These are phyloP conservation scores for Metschnikowia gelsemii DNA, from an alignment of 805 yeast genomes.

Conservation along the genomic window DNA sequence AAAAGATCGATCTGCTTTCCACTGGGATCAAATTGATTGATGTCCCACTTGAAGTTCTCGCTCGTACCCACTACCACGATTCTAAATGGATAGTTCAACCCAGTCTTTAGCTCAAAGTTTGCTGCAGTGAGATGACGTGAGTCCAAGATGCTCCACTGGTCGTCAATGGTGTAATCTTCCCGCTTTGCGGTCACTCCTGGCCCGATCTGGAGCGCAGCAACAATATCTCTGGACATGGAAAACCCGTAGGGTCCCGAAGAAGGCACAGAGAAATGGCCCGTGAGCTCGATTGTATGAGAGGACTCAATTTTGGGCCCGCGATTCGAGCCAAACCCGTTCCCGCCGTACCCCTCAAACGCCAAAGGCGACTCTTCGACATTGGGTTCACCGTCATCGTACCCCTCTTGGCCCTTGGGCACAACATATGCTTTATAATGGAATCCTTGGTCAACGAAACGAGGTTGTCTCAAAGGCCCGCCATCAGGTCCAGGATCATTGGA, in stretches of 20 bases:
- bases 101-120: background rate
- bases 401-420: no score
- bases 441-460: no score
- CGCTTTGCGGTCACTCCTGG: background rate
- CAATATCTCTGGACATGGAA: background rate
- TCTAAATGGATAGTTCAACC: constrained; percentile 3
- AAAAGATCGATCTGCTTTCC: constrained; percentile 5
- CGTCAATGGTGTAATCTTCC: background rate
- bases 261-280: background rate
- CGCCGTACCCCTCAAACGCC: background rate
- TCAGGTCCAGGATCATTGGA: no score
- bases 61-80: constrained; percentile 5
- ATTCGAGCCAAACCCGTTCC: background rate
- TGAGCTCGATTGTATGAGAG: background rate
- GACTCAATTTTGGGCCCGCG: no score
- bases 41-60: constrained; percentile 1
- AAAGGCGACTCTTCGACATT: background rate
- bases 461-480: no score
- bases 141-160: constrained; percentile 3
- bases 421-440: no score
- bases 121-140: background rate
- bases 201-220: constrained; percentile 5
- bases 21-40: background rate
- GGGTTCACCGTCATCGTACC: no score
- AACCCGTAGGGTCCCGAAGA: background rate